Evolutionary conservation across 225 moss, liverwort and hornwort genomes (phyloP).

Genomic region (Pseudisothecium myosuroides): DNA sequence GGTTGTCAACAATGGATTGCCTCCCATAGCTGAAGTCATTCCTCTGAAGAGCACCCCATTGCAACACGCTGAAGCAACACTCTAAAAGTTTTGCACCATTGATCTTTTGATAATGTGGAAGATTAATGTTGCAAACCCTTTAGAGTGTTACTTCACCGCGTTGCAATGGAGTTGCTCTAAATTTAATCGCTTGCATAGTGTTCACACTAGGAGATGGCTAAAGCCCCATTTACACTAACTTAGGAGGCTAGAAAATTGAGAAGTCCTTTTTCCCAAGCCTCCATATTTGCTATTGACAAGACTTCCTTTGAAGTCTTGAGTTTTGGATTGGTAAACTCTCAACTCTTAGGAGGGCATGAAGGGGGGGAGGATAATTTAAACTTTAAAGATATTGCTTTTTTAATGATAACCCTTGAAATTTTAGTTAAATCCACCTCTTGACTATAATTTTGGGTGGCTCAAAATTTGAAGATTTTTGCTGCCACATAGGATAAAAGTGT

Average conservation of each 20-base stretch:
- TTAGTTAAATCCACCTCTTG: too few relatives aligned
- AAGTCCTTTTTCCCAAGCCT: background rate
- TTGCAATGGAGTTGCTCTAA: too few relatives aligned
- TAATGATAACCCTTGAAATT: accelerated
- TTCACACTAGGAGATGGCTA: background rate
- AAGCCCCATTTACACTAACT: background rate
- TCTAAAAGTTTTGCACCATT: too few relatives aligned
- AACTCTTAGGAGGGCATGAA: background rate
- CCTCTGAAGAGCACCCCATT: too few relatives aligned
- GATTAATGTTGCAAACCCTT: too few relatives aligned
- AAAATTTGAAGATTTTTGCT: background rate
- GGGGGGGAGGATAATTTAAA: too few relatives aligned
- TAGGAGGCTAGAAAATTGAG: background rate
- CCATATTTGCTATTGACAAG: background rate
- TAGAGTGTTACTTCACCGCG: too few relatives aligned
- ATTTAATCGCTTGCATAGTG: background rate
- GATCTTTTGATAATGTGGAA: too few relatives aligned
- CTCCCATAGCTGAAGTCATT: too few relatives aligned
- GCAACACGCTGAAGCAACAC: too few relatives aligned
- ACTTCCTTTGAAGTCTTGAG: background rate
- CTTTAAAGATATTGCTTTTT: accelerated
- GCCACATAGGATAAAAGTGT: background rate
- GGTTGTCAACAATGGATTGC: too few relatives aligned
- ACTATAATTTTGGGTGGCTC: background rate
- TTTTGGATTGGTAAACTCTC: background rate